Evolutionary conservation across 257 asterid species (phyloP).

Genomic region (Ajuga chamaepitys): DNA sequence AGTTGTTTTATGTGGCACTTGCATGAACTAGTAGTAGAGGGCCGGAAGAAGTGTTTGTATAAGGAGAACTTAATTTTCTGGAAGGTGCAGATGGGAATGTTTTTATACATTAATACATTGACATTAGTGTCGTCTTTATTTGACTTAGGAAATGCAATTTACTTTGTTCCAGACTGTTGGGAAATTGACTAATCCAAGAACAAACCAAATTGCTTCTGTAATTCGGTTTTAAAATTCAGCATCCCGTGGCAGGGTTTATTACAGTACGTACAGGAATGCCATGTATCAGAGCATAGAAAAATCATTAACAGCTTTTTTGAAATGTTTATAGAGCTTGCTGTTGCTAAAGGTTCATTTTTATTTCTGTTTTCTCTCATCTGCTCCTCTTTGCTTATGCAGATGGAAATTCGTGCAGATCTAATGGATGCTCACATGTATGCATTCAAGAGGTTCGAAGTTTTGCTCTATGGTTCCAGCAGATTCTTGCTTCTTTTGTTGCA

Average conservation of each 20-base stretch:
- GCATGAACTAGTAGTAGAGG: conserved; percentile 9
- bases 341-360: background rate
- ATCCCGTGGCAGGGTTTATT: conserved; percentile 1
- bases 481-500: conserved; percentile 12
- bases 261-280: background rate
- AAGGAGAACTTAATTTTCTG: conserved; percentile 4
- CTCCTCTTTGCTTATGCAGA: conserved; percentile 38
- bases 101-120: background rate
- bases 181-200: background rate
- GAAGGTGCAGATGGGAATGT: conserved; percentile 3
- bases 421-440: conserved; percentile 99
- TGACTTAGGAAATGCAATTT: background rate
- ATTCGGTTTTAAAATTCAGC: background rate
- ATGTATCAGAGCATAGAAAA: background rate
- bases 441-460: conserved; percentile 77
- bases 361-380: conserved; percentile 2
- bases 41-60: background rate
- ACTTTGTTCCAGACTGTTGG: background rate
- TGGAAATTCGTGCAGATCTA: conserved; percentile 90
- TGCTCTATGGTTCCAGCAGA: conserved; percentile 15
- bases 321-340: background rate
- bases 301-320: background rate
- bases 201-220: background rate
- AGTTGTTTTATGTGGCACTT: background rate
- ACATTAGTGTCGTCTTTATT: background rate